Evolutionary conservation across 2,329 filamentous ascomycete species (phyloP), one percentile per base, ranked within the genome.

Genomic region (Fusarium miscanthi): DNA sequence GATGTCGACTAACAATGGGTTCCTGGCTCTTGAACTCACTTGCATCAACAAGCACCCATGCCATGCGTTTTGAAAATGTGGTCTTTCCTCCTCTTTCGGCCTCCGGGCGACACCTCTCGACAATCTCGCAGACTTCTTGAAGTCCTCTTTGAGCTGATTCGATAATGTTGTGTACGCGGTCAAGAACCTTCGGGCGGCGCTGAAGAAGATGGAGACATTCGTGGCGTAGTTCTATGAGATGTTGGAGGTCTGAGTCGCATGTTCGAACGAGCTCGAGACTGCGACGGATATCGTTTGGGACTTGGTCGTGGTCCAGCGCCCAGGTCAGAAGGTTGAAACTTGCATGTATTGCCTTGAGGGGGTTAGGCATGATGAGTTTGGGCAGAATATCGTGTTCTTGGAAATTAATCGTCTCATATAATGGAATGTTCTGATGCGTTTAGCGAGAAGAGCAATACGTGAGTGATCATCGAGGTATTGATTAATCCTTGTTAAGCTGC

Each of bases 201-300:
- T 75, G 51, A 1, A 80, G 73, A 6, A 80, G 68, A 6, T 60
- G 42, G 6, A 80, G 67, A 27, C 75, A 76, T 31, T 78, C 69
- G 23, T 78, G 75, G 6, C 80, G 77, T 2, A 81, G 63, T n/a
- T 76, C 73, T 41, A 81, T 80, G 23, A 81, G 74, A n/a, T 79
- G 76, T 33, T 80, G 77, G 9, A 81, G 73, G 51, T 81, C 80
- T 11, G 61, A 59, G 35, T 81, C 66, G 56, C 79, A 81, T n/a
- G 76, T 79, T 9, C 76, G 73, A 1, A 81, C 77, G 12, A 81
- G 78, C 30, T 81, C 78, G 21, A 81, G 69, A 57, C 76, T 77
- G 11, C 70, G 70, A 4, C 76, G 73, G 25, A 80, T 75, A 8
- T 77, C 75, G 30, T 72, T 67, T 3, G 79, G 77, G 14, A 78